phyloP scores from a whole-genome alignment of 2,329 filamentous ascomycete genomes.

The Apiospora kogelbergensis region DNA sequence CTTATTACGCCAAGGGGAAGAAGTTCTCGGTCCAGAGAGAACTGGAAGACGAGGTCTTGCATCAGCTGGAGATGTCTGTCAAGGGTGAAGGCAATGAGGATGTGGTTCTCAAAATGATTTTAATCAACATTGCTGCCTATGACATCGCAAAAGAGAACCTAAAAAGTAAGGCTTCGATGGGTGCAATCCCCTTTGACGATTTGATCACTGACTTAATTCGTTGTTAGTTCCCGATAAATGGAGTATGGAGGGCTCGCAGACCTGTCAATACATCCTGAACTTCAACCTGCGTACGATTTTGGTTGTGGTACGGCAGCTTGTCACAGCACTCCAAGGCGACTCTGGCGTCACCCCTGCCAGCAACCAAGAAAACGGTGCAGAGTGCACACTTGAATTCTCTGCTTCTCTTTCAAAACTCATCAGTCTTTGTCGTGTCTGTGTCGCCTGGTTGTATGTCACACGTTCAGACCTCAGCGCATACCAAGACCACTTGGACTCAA shows the following conservation, averaged over 20 bases:
- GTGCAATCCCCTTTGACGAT: background rate
- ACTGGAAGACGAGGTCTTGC: conserved; percentile 81
- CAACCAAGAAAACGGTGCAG: conserved; percentile 20
- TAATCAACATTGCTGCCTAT: conserved; percentile 86
- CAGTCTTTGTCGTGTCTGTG: conserved; percentile 52
- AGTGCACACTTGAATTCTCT: conserved; percentile 33
- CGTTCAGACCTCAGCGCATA: conserved; percentile 47
- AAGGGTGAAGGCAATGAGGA: conserved; percentile 63
- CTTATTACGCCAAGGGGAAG: conserved; percentile 76
- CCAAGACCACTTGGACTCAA: conserved; percentile 43
- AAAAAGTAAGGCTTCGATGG: conserved; percentile 45
- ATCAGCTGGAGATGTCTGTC: conserved; percentile 71
- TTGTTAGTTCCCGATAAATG: conserved; percentile 40
- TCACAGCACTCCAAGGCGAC: conserved; percentile 64
- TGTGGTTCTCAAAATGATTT: conserved; percentile 73
- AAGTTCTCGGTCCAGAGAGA: conserved; percentile 75
- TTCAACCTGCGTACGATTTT: conserved; percentile 79
- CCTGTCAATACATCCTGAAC: conserved; percentile 66
- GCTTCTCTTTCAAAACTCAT: conserved; percentile 43
- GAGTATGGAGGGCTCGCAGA: conserved; percentile 43
- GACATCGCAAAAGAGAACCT: conserved; percentile 65
- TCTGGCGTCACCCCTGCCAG: conserved; percentile 21
- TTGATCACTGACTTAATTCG: background rate
- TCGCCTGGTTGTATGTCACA: conserved; percentile 52
- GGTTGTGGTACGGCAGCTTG: conserved; percentile 67